Conservation (phyloP, 208 protist species). For the Trichomonas vaginalis region DNA sequence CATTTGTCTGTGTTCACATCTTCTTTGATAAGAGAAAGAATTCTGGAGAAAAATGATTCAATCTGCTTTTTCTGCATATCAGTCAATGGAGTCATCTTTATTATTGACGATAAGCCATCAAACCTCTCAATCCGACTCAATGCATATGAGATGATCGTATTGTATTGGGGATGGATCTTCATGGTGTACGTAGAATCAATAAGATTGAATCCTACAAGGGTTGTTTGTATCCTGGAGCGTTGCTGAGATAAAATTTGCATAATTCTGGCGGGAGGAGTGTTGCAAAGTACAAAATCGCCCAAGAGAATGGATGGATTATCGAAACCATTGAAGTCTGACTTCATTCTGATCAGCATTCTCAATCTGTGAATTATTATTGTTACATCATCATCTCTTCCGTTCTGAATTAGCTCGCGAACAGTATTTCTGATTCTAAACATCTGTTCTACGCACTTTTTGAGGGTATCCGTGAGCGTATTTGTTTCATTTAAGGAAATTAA, state of each 20-base stretch:
- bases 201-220: background rate
- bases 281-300: background rate
- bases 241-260: background rate
- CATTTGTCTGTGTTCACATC: background rate
- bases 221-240: background rate
- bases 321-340: background rate
- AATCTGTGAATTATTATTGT: background rate
- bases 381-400: background rate
- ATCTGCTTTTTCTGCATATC: background rate
- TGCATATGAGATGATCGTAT: background rate
- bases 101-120: background rate
- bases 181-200: background rate
- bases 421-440: background rate
- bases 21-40: background rate
- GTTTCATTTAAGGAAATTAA: background rate
- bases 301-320: background rate
- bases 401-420: background rate
- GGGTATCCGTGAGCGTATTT: too few relatives aligned
- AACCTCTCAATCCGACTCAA: background rate
- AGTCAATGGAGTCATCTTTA: background rate
- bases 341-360: background rate
- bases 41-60: background rate
- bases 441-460: background rate
- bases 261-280: background rate
- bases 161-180: background rate